Conservation (phyloP, 1,284 basidiomycete species). For the Calocybe gambosa region DNA sequence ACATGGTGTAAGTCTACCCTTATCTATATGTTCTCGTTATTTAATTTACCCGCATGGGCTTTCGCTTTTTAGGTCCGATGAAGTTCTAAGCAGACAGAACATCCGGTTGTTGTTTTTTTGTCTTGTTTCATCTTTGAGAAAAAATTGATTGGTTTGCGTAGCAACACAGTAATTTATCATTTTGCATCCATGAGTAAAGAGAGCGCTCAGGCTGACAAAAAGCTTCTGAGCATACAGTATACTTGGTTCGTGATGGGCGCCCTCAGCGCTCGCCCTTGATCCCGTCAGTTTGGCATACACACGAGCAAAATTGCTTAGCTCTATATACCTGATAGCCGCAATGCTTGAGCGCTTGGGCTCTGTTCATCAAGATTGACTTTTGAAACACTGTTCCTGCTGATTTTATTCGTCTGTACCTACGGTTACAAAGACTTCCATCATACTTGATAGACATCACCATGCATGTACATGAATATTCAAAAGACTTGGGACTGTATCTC, state of each 20-base stretch:
- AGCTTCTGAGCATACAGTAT: not conserved
- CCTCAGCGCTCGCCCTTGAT: not conserved
- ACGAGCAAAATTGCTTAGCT: no score
- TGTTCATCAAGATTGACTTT: not conserved
- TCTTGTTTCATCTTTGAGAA: not conserved
- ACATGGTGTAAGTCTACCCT: no score
- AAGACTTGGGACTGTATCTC: not conserved
- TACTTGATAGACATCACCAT: not conserved
- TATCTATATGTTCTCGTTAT: no score
- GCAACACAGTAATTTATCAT: not conserved
- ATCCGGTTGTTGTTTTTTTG: no score
- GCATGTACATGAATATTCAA: not conserved
- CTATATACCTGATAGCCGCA: no score
- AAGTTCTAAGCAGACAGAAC: not conserved
- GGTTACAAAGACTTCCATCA: not conserved
- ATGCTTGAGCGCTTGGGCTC: no score
- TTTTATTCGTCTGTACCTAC: not conserved
- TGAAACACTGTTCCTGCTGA: not conserved
- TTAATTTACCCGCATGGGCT: no score
- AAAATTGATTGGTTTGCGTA: not conserved
- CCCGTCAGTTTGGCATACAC: not conserved
- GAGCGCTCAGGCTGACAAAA: slow-evolving; percentile 1
- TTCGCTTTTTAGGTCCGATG: not conserved
- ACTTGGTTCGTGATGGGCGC: not conserved
- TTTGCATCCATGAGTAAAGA: not conserved